Conservation (phyloP, 192 early-diverging fungal species). For the Podochytrium sp. region DNA sequence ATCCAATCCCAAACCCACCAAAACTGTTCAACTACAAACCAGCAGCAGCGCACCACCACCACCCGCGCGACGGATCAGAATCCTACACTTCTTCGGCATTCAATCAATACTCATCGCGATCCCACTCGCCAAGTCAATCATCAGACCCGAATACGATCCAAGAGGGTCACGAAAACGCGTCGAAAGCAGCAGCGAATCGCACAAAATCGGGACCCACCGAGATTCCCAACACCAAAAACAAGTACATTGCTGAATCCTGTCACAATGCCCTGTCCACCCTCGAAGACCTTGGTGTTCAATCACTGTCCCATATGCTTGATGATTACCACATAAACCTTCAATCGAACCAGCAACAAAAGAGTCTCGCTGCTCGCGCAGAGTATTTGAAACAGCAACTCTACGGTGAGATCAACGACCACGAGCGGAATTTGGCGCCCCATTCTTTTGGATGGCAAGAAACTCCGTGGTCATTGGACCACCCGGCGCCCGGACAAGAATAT, state of each 20-base stretch:
- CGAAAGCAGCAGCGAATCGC: background rate
- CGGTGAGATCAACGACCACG: background rate
- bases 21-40: background rate
- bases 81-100: too few species aligned
- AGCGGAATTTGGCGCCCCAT: constrained; percentile 8
- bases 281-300: background rate
- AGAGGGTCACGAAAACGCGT: background rate
- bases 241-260: background rate
- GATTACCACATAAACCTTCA: background rate
- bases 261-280: background rate
- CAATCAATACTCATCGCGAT: too few species aligned
- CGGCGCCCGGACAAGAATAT: background rate
- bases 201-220: background rate
- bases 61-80: background rate
- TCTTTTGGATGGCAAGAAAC: constrained; percentile 24
- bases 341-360: constrained; percentile 10
- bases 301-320: background rate
- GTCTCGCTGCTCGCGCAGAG: constrained; percentile 20
- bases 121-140: too few species aligned
- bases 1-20: background rate
- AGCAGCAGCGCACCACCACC: background rate
- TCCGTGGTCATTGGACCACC: constrained; percentile 8
- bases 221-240: background rate
- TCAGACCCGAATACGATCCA: too few species aligned
- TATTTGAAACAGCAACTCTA: constrained; percentile 1